A percentile compares a stretch with the other conserved stretches of the same genome.
These are phyloP conservation scores for Pyrenochaeta sp. DNA, from an alignment of 2,329 filamentous ascomycete species.

Conservation along the genomic window DNA sequence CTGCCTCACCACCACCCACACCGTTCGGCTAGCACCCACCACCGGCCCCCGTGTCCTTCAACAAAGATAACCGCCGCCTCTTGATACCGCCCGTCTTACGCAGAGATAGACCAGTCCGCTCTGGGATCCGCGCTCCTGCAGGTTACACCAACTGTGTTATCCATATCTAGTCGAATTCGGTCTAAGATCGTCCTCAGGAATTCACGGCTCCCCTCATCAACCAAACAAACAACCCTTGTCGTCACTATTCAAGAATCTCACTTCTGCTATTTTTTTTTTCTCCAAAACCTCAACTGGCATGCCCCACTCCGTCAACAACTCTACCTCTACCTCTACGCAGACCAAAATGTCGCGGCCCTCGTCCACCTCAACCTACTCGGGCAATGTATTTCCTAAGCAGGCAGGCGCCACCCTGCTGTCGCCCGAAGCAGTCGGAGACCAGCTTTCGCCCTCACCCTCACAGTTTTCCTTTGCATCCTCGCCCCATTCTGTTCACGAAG, in stretches of 20 bases:
- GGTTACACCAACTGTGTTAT: slow-evolving; percentile 33
- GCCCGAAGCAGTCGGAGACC: slow-evolving; percentile 36
- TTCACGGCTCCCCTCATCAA: slow-evolving; percentile 33
- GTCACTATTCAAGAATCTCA: slow-evolving; percentile 20
- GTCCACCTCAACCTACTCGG: slow-evolving; percentile 45
- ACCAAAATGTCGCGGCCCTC: slow-evolving; percentile 48
- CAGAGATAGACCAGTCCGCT: slow-evolving; percentile 19
- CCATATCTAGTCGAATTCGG: slow-evolving; percentile 38
- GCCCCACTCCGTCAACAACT: slow-evolving; percentile 48
- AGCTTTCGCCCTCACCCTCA: slow-evolving; percentile 47
- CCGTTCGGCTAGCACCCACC: slow-evolving; percentile 7
- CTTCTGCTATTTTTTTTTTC: slow-evolving; percentile 9
- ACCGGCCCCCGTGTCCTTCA: slow-evolving; percentile 1
- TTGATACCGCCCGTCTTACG: slow-evolving; percentile 18
- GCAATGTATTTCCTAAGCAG: slow-evolving; percentile 44
- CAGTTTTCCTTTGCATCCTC: slow-evolving; percentile 50
- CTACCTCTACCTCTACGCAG: slow-evolving; percentile 41
- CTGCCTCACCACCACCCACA: slow-evolving; percentile 6
- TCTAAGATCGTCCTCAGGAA: slow-evolving; percentile 29
- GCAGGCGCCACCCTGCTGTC: slow-evolving; percentile 42
- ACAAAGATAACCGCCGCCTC: slow-evolving; percentile 14
- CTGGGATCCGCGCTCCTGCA: slow-evolving; percentile 22
- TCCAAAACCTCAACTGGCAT: slow-evolving; percentile 23
- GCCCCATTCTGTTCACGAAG: slow-evolving; percentile 38
- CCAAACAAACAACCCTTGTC: slow-evolving; percentile 26